Base-by-base conservation (phyloP, 2,329 filamentous ascomycete genomes). In the Chaetomiaceae sp. region DNA sequence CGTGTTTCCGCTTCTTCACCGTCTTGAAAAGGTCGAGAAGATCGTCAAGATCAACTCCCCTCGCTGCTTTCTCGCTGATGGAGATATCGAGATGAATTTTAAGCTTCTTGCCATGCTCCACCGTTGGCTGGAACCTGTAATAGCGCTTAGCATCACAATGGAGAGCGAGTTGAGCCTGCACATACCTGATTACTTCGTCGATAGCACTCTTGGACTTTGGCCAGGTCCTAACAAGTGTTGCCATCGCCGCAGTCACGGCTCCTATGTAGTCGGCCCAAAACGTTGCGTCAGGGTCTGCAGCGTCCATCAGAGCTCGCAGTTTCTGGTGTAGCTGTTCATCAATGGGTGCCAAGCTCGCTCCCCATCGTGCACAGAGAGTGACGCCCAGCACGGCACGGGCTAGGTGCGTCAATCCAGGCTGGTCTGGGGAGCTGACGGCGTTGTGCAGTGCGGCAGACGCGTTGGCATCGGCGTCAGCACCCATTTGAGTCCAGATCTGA, bases 371-470 rank as follows among this genome's bases (percentile, higher is more conserved):
- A 61, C 84, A 90, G 1, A 89, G 75, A 1, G 86, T 78, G 4
- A 95, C 72, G 0, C 83, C 88, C 3, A 96, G 74, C 2, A 88
- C 69, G 0, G 88, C 86, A 12, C 90, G 81, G 47, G 84, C 78
- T 40, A 83, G 69, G 65, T 96, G 91, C 1, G 83, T 84, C 23
- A 95, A 71, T 0, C 89, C 89, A 36, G 92, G 89, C 1, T 80
- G 77, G 14, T 81, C 78, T 1, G 91, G 76, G 0, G 88, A 83
- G 1, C 80, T 82, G 6, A 89, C 82, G 1, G 88, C 87, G 56
- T 82, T 76, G 62, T 91, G 84, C n/a, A 96, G 72, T 7, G 86
- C 86, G 47, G 82, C 81, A 3, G 87, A 80, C 0, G 88, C 81
- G 59, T 85, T 84, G 7, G 72, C 69, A 40, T 77, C 75, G 20